Evolutionary conservation across 2,329 filamentous ascomycete species (phyloP), one percentile per base, ranked within the genome.

Genomic region (Colletotrichum orbiculare): DNA sequence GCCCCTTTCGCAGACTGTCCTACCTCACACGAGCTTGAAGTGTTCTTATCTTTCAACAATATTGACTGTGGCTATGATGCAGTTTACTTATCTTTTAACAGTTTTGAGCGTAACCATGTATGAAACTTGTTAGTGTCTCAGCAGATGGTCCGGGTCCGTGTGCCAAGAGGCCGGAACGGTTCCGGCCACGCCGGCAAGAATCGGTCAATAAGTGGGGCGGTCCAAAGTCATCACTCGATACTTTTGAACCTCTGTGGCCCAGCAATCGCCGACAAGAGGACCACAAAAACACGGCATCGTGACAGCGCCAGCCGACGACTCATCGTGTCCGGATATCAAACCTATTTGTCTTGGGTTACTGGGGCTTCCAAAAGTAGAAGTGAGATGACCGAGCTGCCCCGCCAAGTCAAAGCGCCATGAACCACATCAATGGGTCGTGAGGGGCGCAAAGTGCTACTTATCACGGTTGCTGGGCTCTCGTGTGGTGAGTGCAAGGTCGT

Each of bases 141-240:
- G 42, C 39, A 15, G 12, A 8, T n/a, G 42, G 52, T 37, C 49
- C 38, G 54, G 54, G 64, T 46, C 64, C 53, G 54, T 57, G 59
- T 49, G 54, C 57, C 65, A 61, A 55, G 65, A 60, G 52, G 65
- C 65, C 65, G 65, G 64, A 67, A 67, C 47, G 49, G 54, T 68
- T 67, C 66, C 65, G 67, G 62, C 62, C 56, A 58, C 48, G 52
- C 65, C 66, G 66, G 66, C 64, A 56, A 67, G 10, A 17, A 47
- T 68, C 66, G 66, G 13, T 45, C 42, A 25, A 54, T 42, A 59
- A 58, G 63, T 58, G 66, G 66, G 59, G 34, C 64, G 8, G 8
- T 11, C 2, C 41, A 41, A 43, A 60, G 33, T 46, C 58, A 64
- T 60, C 60, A 64, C 65, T 65, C 65, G 50, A 67, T 55, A 49